Base-by-base conservation (phyloP, 306 rosid genomes). In the Potentilla sterilis region DNA sequence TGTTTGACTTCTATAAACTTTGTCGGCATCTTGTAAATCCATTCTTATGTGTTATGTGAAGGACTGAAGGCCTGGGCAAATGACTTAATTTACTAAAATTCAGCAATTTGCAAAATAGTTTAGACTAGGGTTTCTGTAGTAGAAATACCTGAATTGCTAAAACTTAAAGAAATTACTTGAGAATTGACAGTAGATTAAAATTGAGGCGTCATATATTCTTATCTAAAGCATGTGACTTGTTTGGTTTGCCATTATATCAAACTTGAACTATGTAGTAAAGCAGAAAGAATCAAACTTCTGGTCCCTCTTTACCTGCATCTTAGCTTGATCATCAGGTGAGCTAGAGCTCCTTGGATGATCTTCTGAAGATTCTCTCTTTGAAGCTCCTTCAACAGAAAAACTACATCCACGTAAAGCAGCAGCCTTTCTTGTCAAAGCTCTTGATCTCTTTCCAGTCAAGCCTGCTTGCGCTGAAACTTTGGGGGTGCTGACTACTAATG, bases 381-480 rank as follows among this genome's bases (percentile, higher is more conserved):
- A 40, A 35, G 81, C 78, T 75, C 81, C 90, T 79, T 87, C 92
- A 21, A 78, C 82, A 41, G 80, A 74, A 80, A 83, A 91, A 80
- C 64, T 85, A 81, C 93, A 84, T 78, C 92, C 96, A 14, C 97
- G 94, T 80, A 86, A 78, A 68, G 87, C 88, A 82, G 91, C 70
- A 54, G 90, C 89, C 84, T 89, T 95, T 84, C 99, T 89, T 34
- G 86, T 80, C 55, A 85, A 72, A 52, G 77, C 86, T 88, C 87
- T 92, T 47, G 99, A 87, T 83, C 99, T 86, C 89, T 87, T 90
- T 77, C 97, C 97, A 9, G 97, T 92, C 86, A 90, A 84, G 70
- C 93, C 87, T 12, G 80, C 85, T 81, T 92, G 97, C 55, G 73
- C 82, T 8, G 97, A 75, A 78, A 95, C 92, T 83, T 95, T 90